Conservation (phyloP, 352 stramenopile species). For the Phytophthora fragariae region DNA sequence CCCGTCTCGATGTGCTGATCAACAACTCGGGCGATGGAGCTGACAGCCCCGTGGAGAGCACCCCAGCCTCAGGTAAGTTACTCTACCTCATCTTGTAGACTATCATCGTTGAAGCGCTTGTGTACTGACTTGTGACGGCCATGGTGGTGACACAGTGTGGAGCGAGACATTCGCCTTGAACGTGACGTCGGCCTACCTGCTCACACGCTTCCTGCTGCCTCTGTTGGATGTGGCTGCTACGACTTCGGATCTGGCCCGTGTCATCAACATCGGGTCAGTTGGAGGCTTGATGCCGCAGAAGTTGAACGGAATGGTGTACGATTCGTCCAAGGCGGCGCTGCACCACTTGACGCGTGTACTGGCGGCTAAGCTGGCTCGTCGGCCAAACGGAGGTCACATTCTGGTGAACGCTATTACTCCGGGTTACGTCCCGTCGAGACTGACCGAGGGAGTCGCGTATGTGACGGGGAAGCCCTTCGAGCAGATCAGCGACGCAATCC, state of each 20-base stretch:
- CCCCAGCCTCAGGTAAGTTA: conserved; percentile 45
- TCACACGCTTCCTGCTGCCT: conserved; percentile 91
- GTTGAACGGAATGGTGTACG: conserved; percentile 94
- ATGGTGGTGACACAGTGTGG: conserved; percentile 76
- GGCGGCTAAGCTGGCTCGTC: conserved; percentile 89
- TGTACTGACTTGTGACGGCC: conserved; percentile 30
- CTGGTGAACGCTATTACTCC: conserved; percentile 96
- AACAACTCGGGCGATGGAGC: conserved; percentile 90
- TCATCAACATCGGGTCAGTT: conserved; percentile 85
- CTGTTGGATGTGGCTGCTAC: conserved; percentile 81
- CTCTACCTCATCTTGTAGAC: not conserved
- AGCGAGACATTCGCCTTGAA: conserved; percentile 94
- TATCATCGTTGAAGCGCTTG: not conserved
- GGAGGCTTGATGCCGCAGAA: conserved; percentile 86
- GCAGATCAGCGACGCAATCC: conserved; percentile 74
- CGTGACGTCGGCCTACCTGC: conserved; percentile 95
- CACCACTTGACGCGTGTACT: conserved; percentile 95
- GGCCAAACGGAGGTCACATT: conserved; percentile 87
- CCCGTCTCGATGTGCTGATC: conserved; percentile 91
- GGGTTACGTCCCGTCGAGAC: conserved; percentile 91
- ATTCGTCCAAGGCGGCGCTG: conserved; percentile 94
- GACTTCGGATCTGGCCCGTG: conserved; percentile 52
- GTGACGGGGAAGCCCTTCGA: conserved; percentile 57
- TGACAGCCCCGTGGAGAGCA: conserved; percentile 37
- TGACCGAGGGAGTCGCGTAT: conserved; percentile 85